These are phyloP conservation scores for Furcasterigmium furcatum DNA, from an alignment of 2,329 filamentous ascomycete genomes.

Conservation along the genomic window DNA sequence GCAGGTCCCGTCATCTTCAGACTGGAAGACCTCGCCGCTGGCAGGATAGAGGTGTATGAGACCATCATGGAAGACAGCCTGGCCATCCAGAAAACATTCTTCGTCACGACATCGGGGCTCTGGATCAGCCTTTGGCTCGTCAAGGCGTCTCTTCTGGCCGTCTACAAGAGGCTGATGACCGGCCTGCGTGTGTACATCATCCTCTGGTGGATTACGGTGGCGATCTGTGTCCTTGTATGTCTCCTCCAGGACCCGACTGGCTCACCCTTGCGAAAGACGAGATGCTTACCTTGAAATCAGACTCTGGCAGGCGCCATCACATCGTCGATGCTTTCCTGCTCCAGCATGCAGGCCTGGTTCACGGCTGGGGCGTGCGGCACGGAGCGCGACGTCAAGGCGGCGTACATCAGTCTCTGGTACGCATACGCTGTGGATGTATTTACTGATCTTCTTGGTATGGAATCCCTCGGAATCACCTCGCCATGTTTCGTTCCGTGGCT, in stretches of 20 bases:
- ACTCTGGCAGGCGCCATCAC: slow-evolving; percentile 10
- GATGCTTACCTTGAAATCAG: too few species aligned
- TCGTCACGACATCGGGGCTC: slow-evolving; percentile 9
- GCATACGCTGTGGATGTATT: slow-evolving; percentile 10
- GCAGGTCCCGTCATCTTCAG: slow-evolving; percentile 9
- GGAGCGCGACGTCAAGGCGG: slow-evolving; percentile 8
- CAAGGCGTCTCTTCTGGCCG: slow-evolving; percentile 8
- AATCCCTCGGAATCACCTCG: too few species aligned
- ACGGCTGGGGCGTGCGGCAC: slow-evolving; percentile 9
- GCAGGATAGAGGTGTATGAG: slow-evolving; percentile 5
- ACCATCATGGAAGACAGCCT: slow-evolving; percentile 3
- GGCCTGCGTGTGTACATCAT: slow-evolving; percentile 5
- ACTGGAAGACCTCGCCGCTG: slow-evolving; percentile 5
- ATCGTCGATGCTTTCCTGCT: slow-evolving; percentile 11
- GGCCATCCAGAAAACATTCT: slow-evolving; percentile 9
- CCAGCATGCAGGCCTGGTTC: slow-evolving; percentile 12
- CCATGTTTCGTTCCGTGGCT: not conserved
- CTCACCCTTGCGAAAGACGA: not conserved
- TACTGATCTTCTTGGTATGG: slow-evolving; percentile 11
- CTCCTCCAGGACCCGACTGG: not conserved
- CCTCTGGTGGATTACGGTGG: slow-evolving; percentile 11
- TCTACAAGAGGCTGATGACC: slow-evolving; percentile 10
- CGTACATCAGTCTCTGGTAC: slow-evolving; percentile 12
- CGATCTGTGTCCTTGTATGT: slow-evolving; percentile 8
- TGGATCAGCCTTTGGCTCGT: slow-evolving; percentile 13